Base-by-base conservation (phyloP, 2,329 filamentous ascomycete species). In the Triangularia verruculosa region DNA sequence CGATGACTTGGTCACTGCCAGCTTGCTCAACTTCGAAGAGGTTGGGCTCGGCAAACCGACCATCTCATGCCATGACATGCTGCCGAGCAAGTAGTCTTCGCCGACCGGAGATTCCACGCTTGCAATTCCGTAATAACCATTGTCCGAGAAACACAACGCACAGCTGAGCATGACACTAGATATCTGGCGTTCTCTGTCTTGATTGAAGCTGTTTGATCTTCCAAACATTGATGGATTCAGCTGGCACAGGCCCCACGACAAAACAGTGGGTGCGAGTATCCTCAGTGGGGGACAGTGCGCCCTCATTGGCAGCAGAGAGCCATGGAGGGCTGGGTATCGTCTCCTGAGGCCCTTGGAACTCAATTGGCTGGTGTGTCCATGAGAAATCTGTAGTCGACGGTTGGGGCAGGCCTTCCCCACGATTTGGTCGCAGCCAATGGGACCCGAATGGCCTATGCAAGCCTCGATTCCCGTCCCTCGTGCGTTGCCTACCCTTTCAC, bases 401-500 rank as follows among this genome's bases (percentile, higher is more conserved):
- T 27, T 54, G 51, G n/a, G n/a, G n/a, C 20, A 28, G 25, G 25
- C 22, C 22, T 54, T 54, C 66, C 66, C 67, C 66, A 66, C 64
- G 67, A 69, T 67, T 59, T 61, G 15, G 8, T 58, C 15, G 27
- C 28, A 34, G 25, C 66, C 65, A 68, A 68, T 67, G 27, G 47
- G 15, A 17, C 25, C 22, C 17, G 17, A 6, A 30, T 28, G 34
- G 32, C 22, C 34, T 24, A 51, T 56, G 63, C 64, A 69, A 58
- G 64, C 68, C 68, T 64, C 66, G 61, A 43, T 59, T 62, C 22
- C 24, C 60, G 15, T 55, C 30, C 34, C 51, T 53, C 27, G 34
- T 57, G 59, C 25, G 32, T 43, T 58, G 57, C 51, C 51, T n/a
- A 27, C 51, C 51, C 51, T 25, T 24, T 6, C 32, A 52, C 66